Conservation (phyloP, 2,329 filamentous ascomycete species). For the Alternaria triticina region DNA sequence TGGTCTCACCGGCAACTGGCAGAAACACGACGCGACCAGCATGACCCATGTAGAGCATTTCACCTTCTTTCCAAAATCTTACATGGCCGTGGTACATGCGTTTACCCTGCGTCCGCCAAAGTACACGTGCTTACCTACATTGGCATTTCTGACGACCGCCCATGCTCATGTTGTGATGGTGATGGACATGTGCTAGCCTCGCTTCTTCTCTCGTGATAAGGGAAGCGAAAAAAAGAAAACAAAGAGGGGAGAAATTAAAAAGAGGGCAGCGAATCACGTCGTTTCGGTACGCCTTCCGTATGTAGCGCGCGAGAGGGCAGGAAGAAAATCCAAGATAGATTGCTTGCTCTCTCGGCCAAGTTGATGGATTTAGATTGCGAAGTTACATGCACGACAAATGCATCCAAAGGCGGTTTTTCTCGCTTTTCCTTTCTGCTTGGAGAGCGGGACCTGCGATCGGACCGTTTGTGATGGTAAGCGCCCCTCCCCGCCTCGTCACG, state of each 20-base stretch:
- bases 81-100: background rate
- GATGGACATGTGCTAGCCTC: background rate
- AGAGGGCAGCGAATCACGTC: background rate
- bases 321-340: background rate
- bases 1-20: background rate
- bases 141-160: background rate
- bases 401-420: background rate
- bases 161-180: background rate
- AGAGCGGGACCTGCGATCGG: background rate
- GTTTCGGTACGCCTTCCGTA: background rate
- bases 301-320: background rate
- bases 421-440: background rate
- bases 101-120: background rate
- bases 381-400: background rate
- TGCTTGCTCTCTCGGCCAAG: background rate
- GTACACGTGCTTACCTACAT: background rate
- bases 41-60: background rate
- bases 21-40: background rate
- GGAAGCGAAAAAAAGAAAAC: background rate
- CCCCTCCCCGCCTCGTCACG: background rate
- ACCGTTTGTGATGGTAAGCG: conserved; percentile 1
- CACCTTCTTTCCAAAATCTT: background rate
- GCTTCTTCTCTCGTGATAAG: background rate
- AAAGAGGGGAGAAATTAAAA: background rate
- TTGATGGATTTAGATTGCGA: conserved; percentile 1